Conservation (phyloP, 495 filamentous ascomycete species). For the Lophiotrema nucula region DNA sequence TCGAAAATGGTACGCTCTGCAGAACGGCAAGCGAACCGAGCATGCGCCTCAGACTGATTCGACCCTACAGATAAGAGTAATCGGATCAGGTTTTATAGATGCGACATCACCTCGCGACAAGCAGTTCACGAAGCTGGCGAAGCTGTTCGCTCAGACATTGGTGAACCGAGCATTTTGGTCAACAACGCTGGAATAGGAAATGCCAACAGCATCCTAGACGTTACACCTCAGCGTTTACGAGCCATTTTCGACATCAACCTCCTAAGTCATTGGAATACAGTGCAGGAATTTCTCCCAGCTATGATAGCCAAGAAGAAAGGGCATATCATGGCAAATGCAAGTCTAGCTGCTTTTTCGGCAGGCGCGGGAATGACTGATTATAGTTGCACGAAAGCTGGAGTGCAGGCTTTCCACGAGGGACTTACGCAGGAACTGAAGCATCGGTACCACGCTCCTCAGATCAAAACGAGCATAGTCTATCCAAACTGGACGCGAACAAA, state of each 20-base stretch:
- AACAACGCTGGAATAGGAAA: constrained; percentile 59
- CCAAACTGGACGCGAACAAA: constrained; percentile 40
- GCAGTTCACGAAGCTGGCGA: constrained; percentile 48
- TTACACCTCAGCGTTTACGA: constrained; percentile 47
- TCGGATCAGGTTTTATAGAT: constrained; percentile 42
- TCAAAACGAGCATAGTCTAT: constrained; percentile 41
- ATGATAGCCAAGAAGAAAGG: constrained; percentile 62
- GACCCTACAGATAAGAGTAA: constrained; percentile 4
- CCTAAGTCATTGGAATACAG: constrained; percentile 57
- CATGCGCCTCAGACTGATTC: background rate
- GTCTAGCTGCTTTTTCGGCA: constrained; percentile 54
- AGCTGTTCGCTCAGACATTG: constrained; percentile 48
- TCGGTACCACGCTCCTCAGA: constrained; percentile 36
- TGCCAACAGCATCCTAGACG: constrained; percentile 49
- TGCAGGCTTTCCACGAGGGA: constrained; percentile 55
- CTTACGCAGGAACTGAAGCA: constrained; percentile 39
- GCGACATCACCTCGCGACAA: constrained; percentile 53
- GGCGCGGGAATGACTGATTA: constrained; percentile 55
- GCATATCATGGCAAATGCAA: constrained; percentile 58
- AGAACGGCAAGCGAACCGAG: background rate
- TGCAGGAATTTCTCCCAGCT: constrained; percentile 60
- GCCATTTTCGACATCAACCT: constrained; percentile 60
- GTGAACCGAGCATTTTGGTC: constrained; percentile 55
- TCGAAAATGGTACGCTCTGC: constrained; percentile 12
- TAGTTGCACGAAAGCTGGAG: constrained; percentile 56